Conservation (phyloP, 139 green algal species). For the Marvania coccoides region DNA sequence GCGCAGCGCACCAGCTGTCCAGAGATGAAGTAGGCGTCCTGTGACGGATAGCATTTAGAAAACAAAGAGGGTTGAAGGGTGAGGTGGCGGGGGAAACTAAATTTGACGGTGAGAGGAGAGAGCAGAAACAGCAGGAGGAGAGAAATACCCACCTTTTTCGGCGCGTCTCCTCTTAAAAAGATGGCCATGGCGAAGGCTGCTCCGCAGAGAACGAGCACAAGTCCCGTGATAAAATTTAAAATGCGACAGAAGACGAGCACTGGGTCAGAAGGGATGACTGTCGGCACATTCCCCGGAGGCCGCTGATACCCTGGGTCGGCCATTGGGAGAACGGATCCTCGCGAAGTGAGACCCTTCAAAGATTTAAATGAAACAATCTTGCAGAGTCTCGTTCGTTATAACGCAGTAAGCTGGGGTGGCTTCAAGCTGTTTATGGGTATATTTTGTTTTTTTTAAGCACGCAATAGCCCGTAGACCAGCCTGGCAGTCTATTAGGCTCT, state of each 20-base stretch:
- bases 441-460: too few species aligned
- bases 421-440: background rate
- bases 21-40: slow-evolving; percentile 11
- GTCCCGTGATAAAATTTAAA: slow-evolving; percentile 20
- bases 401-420: too few species aligned
- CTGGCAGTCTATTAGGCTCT: too few species aligned
- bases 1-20: slow-evolving; percentile 30
- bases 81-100: too few species aligned
- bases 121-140: background rate
- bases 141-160: background rate
- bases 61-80: too few species aligned
- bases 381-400: too few species aligned
- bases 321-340: background rate
- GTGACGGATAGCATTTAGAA: too few species aligned
- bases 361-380: background rate
- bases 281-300: background rate
- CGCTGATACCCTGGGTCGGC: background rate
- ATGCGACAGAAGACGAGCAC: slow-evolving; percentile 13
- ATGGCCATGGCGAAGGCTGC: slow-evolving; percentile 15
- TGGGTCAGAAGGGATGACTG: slow-evolving; percentile 1
- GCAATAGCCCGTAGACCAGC: too few species aligned
- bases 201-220: slow-evolving; percentile 17
- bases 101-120: too few species aligned
- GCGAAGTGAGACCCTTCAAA: background rate
- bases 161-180: background rate